Percentiles rank a stretch among this genome's conserved stretches.
Conservation (phyloP, 176 grass and related monocot genomes). For the Bothriochloa decipiens region DNA sequence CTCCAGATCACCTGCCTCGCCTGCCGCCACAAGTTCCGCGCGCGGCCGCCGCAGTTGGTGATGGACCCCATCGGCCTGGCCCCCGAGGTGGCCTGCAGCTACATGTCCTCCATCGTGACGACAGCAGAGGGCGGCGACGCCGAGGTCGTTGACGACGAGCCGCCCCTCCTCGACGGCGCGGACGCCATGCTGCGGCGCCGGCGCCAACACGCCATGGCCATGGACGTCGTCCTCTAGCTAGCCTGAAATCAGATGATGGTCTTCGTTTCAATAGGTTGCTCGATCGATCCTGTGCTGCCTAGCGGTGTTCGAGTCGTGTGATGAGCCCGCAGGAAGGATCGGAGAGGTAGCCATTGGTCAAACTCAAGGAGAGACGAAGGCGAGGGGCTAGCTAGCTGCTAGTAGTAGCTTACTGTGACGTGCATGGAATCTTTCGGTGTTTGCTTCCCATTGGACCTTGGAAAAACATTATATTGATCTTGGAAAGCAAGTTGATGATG, state of each 20-base stretch:
- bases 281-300: background rate
- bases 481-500: constrained; percentile 39
- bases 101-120: constrained; percentile 69
- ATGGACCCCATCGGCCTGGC: background rate
- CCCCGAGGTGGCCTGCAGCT: constrained; percentile 65
- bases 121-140: constrained; percentile 61
- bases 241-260: background rate
- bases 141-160: constrained; percentile 35
- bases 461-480: constrained; percentile 23
- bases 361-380: background rate
- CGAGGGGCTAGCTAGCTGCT: background rate
- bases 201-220: constrained; percentile 16
- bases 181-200: constrained; percentile 28
- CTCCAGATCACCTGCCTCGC: constrained; percentile 81
- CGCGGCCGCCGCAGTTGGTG: background rate
- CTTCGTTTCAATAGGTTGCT: constrained; percentile 21
- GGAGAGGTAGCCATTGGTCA: constrained; percentile 15
- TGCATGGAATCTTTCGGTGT: constrained; percentile 68
- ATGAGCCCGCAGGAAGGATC: constrained; percentile 19
- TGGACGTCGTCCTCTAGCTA: constrained; percentile 43
- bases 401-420: constrained; percentile 15
- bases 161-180: constrained; percentile 13
- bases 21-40: constrained; percentile 80
- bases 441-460: constrained; percentile 54
- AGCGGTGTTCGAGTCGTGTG: constrained; percentile 24